phyloP scores from a whole-genome alignment of 2,329 filamentous ascomycete species.

The Epichloe scottii region DNA sequence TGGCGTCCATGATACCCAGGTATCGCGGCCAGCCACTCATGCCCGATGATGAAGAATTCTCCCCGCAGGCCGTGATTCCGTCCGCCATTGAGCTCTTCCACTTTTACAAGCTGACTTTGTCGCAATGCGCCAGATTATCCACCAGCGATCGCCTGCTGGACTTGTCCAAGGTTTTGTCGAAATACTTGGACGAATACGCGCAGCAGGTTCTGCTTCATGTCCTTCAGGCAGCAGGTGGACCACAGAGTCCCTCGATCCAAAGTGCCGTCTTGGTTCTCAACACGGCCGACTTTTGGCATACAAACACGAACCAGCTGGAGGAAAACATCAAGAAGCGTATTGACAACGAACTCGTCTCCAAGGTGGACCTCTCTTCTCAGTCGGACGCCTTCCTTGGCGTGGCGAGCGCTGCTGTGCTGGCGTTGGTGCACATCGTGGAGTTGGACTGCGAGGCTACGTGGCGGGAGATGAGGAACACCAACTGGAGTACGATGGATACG shows the following conservation, averaged over 20 bases:
- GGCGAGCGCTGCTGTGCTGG: constrained; percentile 73
- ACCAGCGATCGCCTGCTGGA: constrained; percentile 81
- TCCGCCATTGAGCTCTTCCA: constrained; percentile 96
- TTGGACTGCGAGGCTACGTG: constrained; percentile 72
- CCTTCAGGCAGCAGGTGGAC: constrained; percentile 41
- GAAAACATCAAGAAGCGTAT: constrained; percentile 89
- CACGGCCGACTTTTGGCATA: constrained; percentile 94
- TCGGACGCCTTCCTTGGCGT: constrained; percentile 93
- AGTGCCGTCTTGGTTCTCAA: constrained; percentile 82
- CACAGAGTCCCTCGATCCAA: constrained; percentile 45
- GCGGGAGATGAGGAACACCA: constrained; percentile 94
- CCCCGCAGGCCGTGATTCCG: constrained; percentile 73
- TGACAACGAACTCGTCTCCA: constrained; percentile 60
- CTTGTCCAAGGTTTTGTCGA: constrained; percentile 72
- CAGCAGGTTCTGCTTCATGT: constrained; percentile 79
- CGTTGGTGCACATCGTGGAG: constrained; percentile 75
- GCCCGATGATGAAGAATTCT: constrained; percentile 81
- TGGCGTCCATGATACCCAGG: constrained; percentile 72
- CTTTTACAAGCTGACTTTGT: constrained; percentile 85
- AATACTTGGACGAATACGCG: constrained; percentile 90
- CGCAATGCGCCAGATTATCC: constrained; percentile 91
- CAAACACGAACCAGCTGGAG: constrained; percentile 83
- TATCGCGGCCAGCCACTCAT: constrained; percentile 76
- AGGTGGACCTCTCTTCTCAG: constrained; percentile 82
- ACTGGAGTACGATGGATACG: constrained; percentile 86